Percentiles rank a stretch among this genome's conserved stretches.
Conservation (phyloP, 2,329 filamentous ascomycete genomes). For the Cyanodermella asteris region DNA sequence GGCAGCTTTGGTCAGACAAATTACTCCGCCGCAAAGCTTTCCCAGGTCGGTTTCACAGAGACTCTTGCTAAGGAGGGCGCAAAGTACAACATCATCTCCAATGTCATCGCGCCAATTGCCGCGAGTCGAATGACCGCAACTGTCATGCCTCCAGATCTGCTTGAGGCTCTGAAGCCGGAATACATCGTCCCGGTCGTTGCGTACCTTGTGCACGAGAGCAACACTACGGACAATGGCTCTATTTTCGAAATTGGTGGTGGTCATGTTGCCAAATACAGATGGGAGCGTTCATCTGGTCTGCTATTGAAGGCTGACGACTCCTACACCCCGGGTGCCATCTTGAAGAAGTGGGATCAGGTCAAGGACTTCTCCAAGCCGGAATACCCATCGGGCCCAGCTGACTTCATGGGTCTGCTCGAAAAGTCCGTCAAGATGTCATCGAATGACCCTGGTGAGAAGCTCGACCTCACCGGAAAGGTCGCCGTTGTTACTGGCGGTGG, state of each 20-base stretch:
- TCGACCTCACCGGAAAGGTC: constrained; percentile 68
- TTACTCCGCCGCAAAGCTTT: constrained; percentile 91
- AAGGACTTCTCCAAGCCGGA: constrained; percentile 67
- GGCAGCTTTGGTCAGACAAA: constrained; percentile 91
- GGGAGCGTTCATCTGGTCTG: constrained; percentile 80
- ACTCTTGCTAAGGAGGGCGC: constrained; percentile 90
- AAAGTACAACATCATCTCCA: constrained; percentile 94
- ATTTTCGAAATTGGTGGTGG: constrained; percentile 92
- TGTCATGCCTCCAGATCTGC: constrained; percentile 81
- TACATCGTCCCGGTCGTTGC: constrained; percentile 92
- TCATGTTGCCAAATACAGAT: constrained; percentile 77
- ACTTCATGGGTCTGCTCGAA: constrained; percentile 73
- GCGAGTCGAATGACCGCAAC: constrained; percentile 91
- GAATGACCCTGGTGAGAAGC: constrained; percentile 48
- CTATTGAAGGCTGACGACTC: constrained; percentile 73
- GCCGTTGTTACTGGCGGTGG: constrained; percentile 74
- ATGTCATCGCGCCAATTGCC: constrained; percentile 87
- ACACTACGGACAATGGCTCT: constrained; percentile 58
- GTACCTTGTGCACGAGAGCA: constrained; percentile 65
- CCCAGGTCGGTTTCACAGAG: constrained; percentile 91
- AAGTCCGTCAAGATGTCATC: constrained; percentile 56
- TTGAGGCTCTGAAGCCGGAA: constrained; percentile 68
- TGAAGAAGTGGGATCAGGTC: constrained; percentile 77
- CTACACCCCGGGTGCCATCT: constrained; percentile 69
- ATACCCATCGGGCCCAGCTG: constrained; percentile 64